Conservation (phyloP, 352 stramenopile species). For the Phytophthora sansomeana region DNA sequence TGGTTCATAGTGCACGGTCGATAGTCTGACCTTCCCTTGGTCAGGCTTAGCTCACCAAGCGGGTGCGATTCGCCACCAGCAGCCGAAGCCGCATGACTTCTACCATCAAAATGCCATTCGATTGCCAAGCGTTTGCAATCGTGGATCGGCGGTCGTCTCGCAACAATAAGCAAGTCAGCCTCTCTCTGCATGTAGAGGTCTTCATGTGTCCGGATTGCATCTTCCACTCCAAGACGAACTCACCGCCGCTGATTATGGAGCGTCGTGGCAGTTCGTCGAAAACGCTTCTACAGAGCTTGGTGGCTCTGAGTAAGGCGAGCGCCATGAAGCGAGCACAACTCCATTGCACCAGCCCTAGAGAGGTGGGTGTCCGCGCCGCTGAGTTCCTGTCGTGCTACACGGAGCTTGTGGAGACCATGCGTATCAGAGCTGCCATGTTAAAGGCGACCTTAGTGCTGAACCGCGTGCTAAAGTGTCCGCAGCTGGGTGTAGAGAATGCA, state of each 20-base stretch:
- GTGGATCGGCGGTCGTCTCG: too few species aligned
- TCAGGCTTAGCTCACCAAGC: slow-evolving; percentile 15
- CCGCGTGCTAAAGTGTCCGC: slow-evolving; percentile 29
- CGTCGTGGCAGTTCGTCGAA: slow-evolving; percentile 4
- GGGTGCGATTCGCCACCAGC: slow-evolving; percentile 13
- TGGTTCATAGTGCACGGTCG: not conserved
- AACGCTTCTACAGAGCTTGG: slow-evolving; percentile 30
- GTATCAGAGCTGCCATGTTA: too few species aligned
- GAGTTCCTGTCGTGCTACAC: slow-evolving; percentile 3
- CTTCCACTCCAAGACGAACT: slow-evolving; percentile 24
- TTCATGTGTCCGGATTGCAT: slow-evolving; percentile 1
- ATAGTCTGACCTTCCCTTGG: too few species aligned
- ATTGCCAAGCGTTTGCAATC: not conserved
- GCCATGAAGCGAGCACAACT: too few species aligned
- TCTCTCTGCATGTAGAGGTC: slow-evolving; percentile 35
- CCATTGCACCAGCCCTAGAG: too few species aligned
- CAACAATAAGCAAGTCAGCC: slow-evolving; percentile 37
- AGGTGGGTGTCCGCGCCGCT: too few species aligned
- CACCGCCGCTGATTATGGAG: slow-evolving; percentile 28
- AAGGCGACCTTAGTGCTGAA: not conserved
- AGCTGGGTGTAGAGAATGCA: slow-evolving; percentile 27
- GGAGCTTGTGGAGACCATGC: not conserved
- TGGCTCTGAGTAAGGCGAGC: slow-evolving; percentile 12
- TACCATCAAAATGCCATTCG: slow-evolving; percentile 27
- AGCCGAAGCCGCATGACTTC: slow-evolving; percentile 16